Percentiles rank a stretch among this genome's conserved stretches.
These are phyloP conservation scores for Hymenoscyphus repandus DNA, from an alignment of 2,329 filamentous ascomycete species.

Conservation along the genomic window DNA sequence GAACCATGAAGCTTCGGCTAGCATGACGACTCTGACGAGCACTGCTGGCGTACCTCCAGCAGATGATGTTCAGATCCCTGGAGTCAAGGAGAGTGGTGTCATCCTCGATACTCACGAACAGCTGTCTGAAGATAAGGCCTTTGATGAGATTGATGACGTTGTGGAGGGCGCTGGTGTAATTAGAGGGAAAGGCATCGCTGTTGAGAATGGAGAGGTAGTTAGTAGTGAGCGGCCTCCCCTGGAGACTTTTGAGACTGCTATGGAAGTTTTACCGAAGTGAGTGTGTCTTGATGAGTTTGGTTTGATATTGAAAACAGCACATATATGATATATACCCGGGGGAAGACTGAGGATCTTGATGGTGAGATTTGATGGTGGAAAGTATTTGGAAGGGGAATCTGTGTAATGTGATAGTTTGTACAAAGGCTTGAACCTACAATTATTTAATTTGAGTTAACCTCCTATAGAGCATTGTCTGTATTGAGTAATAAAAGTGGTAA, in stretches of 20 bases:
- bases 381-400: too few species aligned
- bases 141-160: background rate
- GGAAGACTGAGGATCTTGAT: too few species aligned
- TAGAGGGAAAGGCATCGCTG: constrained; percentile 5
- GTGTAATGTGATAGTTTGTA: too few species aligned
- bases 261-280: constrained; percentile 2
- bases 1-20: constrained; percentile 54
- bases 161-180: constrained; percentile 5
- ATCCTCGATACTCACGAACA: background rate
- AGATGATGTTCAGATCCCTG: constrained; percentile 17
- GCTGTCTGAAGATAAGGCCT: constrained; percentile 8
- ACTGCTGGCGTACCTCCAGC: constrained; percentile 24
- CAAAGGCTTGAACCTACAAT: too few species aligned
- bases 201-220: constrained; percentile 19
- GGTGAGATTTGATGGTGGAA: too few species aligned
- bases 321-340: constrained; percentile 1
- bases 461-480: too few species aligned
- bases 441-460: too few species aligned
- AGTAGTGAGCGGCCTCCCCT: constrained; percentile 36
- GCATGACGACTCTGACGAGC: constrained; percentile 60
- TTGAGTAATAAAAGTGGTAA: too few species aligned
- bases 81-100: constrained; percentile 8
- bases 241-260: constrained; percentile 51
- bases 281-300: too few species aligned
- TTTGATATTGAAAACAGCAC: too few species aligned